Base-by-base conservation (phyloP, 192 early-diverging fungal genomes). In the Gryganskiella cystojenkinii region DNA sequence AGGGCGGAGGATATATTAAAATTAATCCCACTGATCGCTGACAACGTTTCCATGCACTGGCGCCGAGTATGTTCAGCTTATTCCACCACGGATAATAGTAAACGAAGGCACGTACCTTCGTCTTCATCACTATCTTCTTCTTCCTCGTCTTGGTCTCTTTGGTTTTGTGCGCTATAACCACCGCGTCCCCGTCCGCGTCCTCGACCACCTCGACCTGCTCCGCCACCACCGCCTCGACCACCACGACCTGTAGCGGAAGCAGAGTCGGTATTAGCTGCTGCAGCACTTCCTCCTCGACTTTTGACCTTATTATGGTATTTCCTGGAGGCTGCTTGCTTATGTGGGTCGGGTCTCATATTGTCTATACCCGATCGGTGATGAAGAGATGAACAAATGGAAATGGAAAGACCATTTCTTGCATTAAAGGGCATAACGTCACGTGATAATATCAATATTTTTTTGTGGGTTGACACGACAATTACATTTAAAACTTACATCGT, bases 331-430 rank as follows among this genome's bases (percentile, higher is more conserved):
- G 74, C 74, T 34, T 69, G 74, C 46, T 78, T 78, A 42, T 78
- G 74, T 59, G 74, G 74, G 47, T 78, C 74, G 43, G 74, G 74
- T 69, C 61, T 63, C 74, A 78, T 78, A 50, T 15, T 56, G n/a
- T n/a, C n/a, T n/a, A n/a, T n/a, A n/a, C n/a, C n/a, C n/a, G n/a
- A n/a, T n/a, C n/a, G n/a, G n/a, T n/a, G n/a, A n/a, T n/a, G n/a
- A n/a, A n/a, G n/a, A n/a, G n/a, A n/a, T n/a, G n/a, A n/a, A n/a
- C n/a, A n/a, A n/a, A n/a, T n/a, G n/a, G n/a, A n/a, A n/a, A n/a
- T n/a, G n/a, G n/a, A n/a, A n/a, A n/a, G n/a, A n/a, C n/a, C n/a
- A n/a, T n/a, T n/a, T n/a, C n/a, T n/a, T n/a, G n/a, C n/a, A n/a
- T n/a, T n/a, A n/a, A n/a, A n/a, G n/a, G n/a, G n/a, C n/a, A n/a